Conservation (phyloP, 176 grass and related monocot species). For the Cenchrus purpureus region DNA sequence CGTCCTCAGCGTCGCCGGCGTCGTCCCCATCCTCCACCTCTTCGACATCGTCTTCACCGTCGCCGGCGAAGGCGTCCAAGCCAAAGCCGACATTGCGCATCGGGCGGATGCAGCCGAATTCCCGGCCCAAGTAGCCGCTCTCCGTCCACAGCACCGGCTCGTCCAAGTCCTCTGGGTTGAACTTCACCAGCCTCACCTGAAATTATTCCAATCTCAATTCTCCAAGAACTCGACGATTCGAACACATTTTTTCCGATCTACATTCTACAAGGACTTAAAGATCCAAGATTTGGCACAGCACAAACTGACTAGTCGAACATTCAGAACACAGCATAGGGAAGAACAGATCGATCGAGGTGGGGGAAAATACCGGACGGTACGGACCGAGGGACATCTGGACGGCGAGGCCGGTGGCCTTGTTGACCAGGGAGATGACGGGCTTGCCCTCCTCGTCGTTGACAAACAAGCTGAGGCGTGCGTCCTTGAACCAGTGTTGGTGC, state of each 20-base stretch:
- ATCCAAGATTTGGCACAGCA: background rate
- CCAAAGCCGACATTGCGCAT: conserved; percentile 32
- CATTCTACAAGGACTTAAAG: background rate
- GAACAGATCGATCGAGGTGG: no score
- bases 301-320: background rate
- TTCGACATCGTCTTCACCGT: no score
- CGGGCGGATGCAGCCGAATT: conserved; percentile 53
- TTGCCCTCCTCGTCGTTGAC: conserved; percentile 49
- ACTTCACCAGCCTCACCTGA: conserved; percentile 38
- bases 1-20: no score
- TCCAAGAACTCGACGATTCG: no score
- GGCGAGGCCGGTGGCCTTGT: conserved; percentile 54
- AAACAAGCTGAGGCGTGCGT: conserved; percentile 34
- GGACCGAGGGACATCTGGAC: conserved; percentile 46
- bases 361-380: conserved; percentile 32
- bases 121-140: conserved; percentile 58
- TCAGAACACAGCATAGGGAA: background rate
- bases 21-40: conserved; percentile 17
- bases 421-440: conserved; percentile 49
- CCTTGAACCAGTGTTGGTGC: conserved; percentile 56
- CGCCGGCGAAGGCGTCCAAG: conserved; percentile 32
- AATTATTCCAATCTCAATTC: background rate
- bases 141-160: conserved; percentile 91
- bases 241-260: background rate
- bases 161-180: conserved; percentile 40